phyloP scores from a whole-genome alignment of 192 early-diverging fungal species.

The Dispira parvispora region DNA sequence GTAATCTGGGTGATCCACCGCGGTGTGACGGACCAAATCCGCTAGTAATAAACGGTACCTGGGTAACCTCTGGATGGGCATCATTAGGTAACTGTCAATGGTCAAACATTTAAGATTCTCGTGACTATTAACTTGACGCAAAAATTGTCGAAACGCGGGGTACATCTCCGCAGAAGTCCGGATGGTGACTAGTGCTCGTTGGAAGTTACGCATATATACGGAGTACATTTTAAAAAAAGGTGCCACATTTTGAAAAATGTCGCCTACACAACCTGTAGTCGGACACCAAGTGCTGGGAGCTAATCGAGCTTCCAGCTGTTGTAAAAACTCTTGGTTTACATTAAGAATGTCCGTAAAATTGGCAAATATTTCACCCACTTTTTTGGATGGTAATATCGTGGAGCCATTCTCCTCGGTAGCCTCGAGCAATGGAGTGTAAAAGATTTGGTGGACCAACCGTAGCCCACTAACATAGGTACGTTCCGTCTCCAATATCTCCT shows the following conservation, averaged over 20 bases:
- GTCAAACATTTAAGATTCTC: conserved; percentile 28
- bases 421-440: conserved; percentile 11
- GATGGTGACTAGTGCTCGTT: conserved; percentile 24
- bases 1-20: conserved; percentile 23
- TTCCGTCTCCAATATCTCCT: conserved; percentile 72
- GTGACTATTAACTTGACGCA: conserved; percentile 20
- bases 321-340: conserved; percentile 37
- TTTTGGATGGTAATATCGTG: conserved; percentile 32
- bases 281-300: conserved; percentile 17
- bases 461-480: conserved; percentile 71
- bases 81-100: conserved; percentile 32
- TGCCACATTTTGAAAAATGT: conserved; percentile 26
- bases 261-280: conserved; percentile 21
- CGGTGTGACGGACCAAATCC: conserved; percentile 34
- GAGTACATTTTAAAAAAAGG: conserved; percentile 36
- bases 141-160: conserved; percentile 20
- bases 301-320: conserved; percentile 38
- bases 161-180: conserved; percentile 20
- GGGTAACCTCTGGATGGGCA: conserved; percentile 30
- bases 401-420: background rate
- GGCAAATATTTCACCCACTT: conserved; percentile 44
- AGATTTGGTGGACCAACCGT: conserved; percentile 25
- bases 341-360: conserved; percentile 44
- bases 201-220: conserved; percentile 34
- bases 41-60: conserved; percentile 31